Evolutionary conservation across 2,329 filamentous ascomycete species (phyloP), one percentile per base, ranked within the genome.

Genomic region (Claviceps paspali): DNA sequence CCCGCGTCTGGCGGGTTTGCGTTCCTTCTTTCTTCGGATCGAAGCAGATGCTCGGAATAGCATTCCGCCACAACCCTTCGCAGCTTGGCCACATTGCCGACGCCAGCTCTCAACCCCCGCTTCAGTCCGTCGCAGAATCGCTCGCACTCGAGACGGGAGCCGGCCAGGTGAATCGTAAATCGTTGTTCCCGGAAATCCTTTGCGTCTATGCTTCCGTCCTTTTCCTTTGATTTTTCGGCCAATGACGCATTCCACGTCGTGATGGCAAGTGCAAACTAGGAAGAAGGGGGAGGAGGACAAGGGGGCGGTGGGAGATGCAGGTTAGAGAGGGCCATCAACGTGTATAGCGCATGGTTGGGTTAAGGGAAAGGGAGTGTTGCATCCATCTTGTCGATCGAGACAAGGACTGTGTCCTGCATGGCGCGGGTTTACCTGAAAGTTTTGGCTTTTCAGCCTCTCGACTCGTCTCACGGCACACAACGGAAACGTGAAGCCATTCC

Each of bases 41-140:
- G 71, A 26, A 82, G 70, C 38, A 82, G 63, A 54, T 88, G 87
- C 60, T 93, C 86, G 0, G 88, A 95, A 58, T 96, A 96, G 63
- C 85, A 94, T 50, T 91, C 81, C 17, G 70, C 63, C 4, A 86
- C 76, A 9, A 95, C 82, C 43, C 73, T 71, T 45, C 86, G 82
- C 52, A 96, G 70, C 55, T 80, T 88, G 37, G 80, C 80, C 3
- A 95, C 84, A 45, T 86, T 87, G 43, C 83, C 85, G 51, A 96
- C 86, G 11, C 80, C 85, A 40, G 85, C 79, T 43, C 88, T 73
- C 35, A 98, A 63, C 1, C 87, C 87, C 53, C 81, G 85, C 61
- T 96, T 98, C 45, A 98, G 67, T 5, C 82, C 85, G 61, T 98
- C 91, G 56, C 91, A 98, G 62, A 98, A 98, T 38, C 86, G 72